Conservation (phyloP, 495 filamentous ascomycete genomes). For the Collariella sp. region DNA sequence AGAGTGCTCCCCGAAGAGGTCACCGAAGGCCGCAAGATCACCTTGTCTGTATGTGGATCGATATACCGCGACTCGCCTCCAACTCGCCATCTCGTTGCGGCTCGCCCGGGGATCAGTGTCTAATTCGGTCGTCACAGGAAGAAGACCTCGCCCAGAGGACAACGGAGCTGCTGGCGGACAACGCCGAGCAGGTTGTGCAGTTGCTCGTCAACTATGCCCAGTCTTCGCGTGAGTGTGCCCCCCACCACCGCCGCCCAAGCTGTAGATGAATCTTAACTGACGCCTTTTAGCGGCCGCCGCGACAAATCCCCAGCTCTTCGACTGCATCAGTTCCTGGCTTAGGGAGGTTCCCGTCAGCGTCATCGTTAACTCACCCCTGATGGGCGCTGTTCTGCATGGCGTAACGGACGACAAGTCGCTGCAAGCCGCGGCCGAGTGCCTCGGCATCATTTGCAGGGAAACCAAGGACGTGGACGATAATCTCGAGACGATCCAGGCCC, state of each 20-base stretch:
- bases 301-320: constrained; percentile 80
- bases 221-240: constrained; percentile 63
- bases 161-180: constrained; percentile 78
- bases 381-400: constrained; percentile 71
- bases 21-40: constrained; percentile 97
- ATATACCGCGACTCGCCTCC: constrained; percentile 43
- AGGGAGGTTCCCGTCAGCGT: constrained; percentile 78
- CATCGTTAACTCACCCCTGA: constrained; percentile 75
- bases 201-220: constrained; percentile 82
- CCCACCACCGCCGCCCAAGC: not conserved
- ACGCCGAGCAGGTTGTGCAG: constrained; percentile 74
- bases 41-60: constrained; percentile 84
- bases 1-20: constrained; percentile 97
- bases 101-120: constrained; percentile 40
- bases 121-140: constrained; percentile 64
- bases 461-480: constrained; percentile 89
- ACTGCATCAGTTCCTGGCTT: constrained; percentile 94
- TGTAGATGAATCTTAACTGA: not conserved
- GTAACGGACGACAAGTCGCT: constrained; percentile 68
- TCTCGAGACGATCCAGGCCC: constrained; percentile 63
- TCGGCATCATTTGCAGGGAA: constrained; percentile 84
- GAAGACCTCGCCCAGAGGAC: constrained; percentile 79
- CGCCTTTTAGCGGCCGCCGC: constrained; percentile 49
- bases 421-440: constrained; percentile 84
- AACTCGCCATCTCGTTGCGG: constrained; percentile 32